Conservation (phyloP, 768 basidiomycete species). For the Russula brevipes region DNA sequence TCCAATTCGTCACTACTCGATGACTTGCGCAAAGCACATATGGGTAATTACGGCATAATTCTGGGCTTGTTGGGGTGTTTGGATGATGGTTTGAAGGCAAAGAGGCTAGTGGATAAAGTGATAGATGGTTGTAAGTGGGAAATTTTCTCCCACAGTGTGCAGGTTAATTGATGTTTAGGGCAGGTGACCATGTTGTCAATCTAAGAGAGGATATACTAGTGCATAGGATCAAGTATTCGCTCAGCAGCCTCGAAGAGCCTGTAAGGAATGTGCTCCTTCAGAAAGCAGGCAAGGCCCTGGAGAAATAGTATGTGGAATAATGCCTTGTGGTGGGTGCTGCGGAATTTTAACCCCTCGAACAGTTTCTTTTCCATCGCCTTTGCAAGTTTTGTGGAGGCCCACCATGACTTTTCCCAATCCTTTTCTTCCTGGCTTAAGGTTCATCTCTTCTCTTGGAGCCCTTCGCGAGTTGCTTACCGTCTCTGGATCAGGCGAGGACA, state of each 20-base stretch:
- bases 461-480: background rate
- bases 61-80: conserved; percentile 90
- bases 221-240: conserved; percentile 79
- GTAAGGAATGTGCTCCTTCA: conserved; percentile 47
- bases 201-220: conserved; percentile 84
- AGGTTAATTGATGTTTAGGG: background rate
- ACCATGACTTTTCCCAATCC: conserved; percentile 53
- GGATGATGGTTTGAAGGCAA: conserved; percentile 80
- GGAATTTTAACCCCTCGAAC: background rate
- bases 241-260: conserved; percentile 63
- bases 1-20: conserved; percentile 76
- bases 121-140: conserved; percentile 62
- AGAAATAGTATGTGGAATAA: conserved; percentile 70
- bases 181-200: conserved; percentile 90
- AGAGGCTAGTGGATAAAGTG: conserved; percentile 83
- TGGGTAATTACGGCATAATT: conserved; percentile 89
- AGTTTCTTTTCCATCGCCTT: conserved; percentile 96
- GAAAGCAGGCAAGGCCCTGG: conserved; percentile 69
- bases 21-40: conserved; percentile 81
- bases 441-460: conserved; percentile 18
- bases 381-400: conserved; percentile 74
- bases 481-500: conserved; percentile 52
- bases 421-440: conserved; percentile 90
- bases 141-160: background rate
- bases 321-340: background rate